These are phyloP conservation scores for Trypanosoma lewisi DNA, from an alignment of 208 protist species.

Conservation along the genomic window DNA sequence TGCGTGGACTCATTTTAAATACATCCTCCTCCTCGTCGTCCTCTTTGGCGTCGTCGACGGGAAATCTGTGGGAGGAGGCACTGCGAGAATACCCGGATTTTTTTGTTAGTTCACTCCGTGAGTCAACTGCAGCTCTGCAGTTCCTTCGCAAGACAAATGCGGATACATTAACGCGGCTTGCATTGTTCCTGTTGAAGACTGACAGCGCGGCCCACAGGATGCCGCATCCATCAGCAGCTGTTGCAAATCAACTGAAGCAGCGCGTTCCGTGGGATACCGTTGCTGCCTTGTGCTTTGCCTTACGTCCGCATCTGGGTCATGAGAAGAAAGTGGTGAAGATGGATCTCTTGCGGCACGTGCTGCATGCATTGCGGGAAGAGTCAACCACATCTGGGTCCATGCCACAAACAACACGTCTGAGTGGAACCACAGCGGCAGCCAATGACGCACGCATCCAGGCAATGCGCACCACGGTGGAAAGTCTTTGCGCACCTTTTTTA, in stretches of 20 bases:
- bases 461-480: constrained; percentile 46
- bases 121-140: constrained; percentile 41
- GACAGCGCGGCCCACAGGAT: neutral
- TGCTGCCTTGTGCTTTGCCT: constrained; percentile 34
- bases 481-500: constrained; percentile 45
- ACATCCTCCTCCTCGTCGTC: constrained; percentile 8
- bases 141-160: constrained; percentile 40
- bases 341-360: constrained; percentile 31
- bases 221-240: neutral
- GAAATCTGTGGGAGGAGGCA: constrained; percentile 26
- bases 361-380: constrained; percentile 23
- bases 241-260: constrained; percentile 2
- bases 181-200: constrained; percentile 29
- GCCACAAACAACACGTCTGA: neutral
- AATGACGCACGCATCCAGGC: constrained; percentile 24
- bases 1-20: constrained; percentile 36
- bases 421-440: neutral
- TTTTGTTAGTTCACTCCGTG: constrained; percentile 44
- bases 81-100: constrained; percentile 32
- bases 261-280: constrained; percentile 45
- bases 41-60: neutral
- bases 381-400: neutral
- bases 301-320: constrained; percentile 31
- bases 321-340: constrained; percentile 40
- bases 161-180: constrained; percentile 18